These are phyloP conservation scores for Paraphaeosphaeria minitans DNA, from an alignment of 2,329 filamentous ascomycete species.

Conservation along the genomic window DNA sequence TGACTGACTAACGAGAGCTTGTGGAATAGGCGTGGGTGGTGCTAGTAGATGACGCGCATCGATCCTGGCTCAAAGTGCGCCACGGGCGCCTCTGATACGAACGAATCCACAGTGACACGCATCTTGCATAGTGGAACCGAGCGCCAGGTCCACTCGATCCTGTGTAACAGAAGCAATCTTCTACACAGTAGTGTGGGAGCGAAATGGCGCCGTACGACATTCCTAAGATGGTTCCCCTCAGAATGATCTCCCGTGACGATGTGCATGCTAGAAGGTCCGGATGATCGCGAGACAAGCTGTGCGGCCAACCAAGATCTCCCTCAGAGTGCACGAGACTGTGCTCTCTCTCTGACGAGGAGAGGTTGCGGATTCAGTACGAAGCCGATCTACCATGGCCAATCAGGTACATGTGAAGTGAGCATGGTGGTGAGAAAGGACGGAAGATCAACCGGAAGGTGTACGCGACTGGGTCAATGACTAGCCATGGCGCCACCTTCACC, in stretches of 20 bases:
- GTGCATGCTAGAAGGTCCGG: neutral
- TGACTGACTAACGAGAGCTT: conserved; percentile 21
- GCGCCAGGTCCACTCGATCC: conserved; percentile 43
- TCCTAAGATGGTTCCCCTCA: conserved; percentile 19
- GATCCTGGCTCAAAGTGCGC: conserved; percentile 35
- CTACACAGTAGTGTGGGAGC: conserved; percentile 24
- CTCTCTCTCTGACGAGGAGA: neutral
- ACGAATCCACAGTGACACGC: conserved; percentile 36
- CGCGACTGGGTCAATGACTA: neutral
- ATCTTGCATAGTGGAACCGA: conserved; percentile 47
- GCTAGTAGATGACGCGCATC: conserved; percentile 40
- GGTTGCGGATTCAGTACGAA: neutral
- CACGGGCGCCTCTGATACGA: conserved; percentile 37
- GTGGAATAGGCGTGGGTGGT: conserved; percentile 24
- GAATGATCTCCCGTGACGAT: conserved; percentile 1
- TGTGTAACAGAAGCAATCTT: conserved; percentile 31
- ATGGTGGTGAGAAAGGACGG: neutral
- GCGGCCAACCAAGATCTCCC: neutral
- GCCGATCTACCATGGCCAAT: neutral
- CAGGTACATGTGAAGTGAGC: neutral
- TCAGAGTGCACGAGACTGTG: neutral
- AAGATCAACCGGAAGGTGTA: neutral
- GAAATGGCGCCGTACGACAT: conserved; percentile 17
- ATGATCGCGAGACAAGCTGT: conserved; percentile 5
- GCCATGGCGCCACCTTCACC: neutral